Conservation (phyloP, 1,284 basidiomycete species). For the Ganoderma leucocontextum region DNA sequence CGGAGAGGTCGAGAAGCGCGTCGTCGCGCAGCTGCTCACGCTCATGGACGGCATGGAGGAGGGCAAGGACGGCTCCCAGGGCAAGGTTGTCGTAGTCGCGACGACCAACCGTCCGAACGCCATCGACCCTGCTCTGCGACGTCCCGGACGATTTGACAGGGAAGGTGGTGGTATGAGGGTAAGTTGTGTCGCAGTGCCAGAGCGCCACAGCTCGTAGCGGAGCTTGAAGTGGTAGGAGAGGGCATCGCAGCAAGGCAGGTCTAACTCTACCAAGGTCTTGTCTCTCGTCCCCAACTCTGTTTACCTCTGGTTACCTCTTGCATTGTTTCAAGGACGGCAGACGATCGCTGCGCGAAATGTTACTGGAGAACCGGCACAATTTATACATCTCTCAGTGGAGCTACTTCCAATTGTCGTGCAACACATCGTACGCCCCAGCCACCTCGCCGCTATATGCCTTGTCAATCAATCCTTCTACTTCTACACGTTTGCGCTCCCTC, state of each 20-base stretch:
- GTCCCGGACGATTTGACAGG: conserved; percentile 86
- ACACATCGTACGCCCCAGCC: conserved; percentile 57
- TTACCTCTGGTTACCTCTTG: too few species aligned
- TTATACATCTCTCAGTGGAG: conserved; percentile 60
- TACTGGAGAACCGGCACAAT: conserved; percentile 10
- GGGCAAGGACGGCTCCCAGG: conserved; percentile 46
- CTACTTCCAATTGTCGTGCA: conserved; percentile 61
- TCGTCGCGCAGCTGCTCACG: conserved; percentile 95
- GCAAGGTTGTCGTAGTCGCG: conserved; percentile 91
- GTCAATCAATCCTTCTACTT: conserved; percentile 64
- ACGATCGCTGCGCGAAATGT: background rate
- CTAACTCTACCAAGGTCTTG: too few species aligned
- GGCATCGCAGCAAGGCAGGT: too few species aligned
- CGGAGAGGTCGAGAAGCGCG: conserved; percentile 94
- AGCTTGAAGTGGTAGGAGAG: too few species aligned
- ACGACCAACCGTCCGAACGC: conserved; percentile 98
- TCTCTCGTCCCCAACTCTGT: background rate
- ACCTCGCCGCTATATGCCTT: conserved; percentile 59
- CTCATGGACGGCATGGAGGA: conserved; percentile 93
- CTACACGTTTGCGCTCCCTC: conserved; percentile 51
- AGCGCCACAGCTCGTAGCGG: conserved; percentile 2
- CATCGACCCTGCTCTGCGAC: conserved; percentile 93
- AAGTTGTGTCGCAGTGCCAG: background rate
- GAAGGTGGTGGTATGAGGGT: conserved; percentile 11
- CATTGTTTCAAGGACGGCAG: background rate